A percentile compares a stretch with the other conserved stretches of the same genome.
Evolutionary conservation across 768 basidiomycete genomes (phyloP).

Genomic region (Xerocomellus amylosporus): DNA sequence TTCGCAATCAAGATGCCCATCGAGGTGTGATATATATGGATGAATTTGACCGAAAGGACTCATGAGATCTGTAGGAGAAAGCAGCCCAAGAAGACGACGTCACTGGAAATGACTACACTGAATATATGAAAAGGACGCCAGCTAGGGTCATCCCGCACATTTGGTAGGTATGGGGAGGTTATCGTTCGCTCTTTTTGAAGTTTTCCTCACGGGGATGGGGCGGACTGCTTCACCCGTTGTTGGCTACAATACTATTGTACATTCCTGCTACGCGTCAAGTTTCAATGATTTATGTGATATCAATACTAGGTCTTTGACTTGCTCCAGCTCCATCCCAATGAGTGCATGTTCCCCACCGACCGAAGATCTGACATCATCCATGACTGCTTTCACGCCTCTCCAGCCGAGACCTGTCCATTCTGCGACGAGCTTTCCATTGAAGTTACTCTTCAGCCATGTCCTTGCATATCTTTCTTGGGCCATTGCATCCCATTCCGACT

Average conservation of each 20-base stretch:
- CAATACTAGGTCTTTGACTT: constrained; percentile 41
- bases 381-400: constrained; percentile 47
- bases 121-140: constrained; percentile 30
- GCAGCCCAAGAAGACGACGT: constrained; percentile 26
- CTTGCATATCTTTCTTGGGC: constrained; percentile 27
- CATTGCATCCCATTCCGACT: constrained; percentile 43
- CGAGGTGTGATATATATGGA: constrained; percentile 24
- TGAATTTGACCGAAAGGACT: background rate
- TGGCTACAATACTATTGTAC: constrained; percentile 5
- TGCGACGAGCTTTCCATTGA: constrained; percentile 49
- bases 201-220: background rate
- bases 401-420: constrained; percentile 54
- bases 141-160: constrained; percentile 32
- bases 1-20: constrained; percentile 35
- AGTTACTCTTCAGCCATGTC: constrained; percentile 41
- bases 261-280: constrained; percentile 11
- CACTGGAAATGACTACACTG: constrained; percentile 25
- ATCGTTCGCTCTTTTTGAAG: background rate
- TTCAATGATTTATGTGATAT: constrained; percentile 29
- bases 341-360: constrained; percentile 49
- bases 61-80: constrained; percentile 24
- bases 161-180: constrained; percentile 20
- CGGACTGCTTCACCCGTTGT: background rate
- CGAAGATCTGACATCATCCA: constrained; percentile 46
- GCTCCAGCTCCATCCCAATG: constrained; percentile 38